These are phyloP conservation scores for Emericellopsis cladophorae DNA, from an alignment of 2,329 filamentous ascomycete genomes.

Conservation along the genomic window DNA sequence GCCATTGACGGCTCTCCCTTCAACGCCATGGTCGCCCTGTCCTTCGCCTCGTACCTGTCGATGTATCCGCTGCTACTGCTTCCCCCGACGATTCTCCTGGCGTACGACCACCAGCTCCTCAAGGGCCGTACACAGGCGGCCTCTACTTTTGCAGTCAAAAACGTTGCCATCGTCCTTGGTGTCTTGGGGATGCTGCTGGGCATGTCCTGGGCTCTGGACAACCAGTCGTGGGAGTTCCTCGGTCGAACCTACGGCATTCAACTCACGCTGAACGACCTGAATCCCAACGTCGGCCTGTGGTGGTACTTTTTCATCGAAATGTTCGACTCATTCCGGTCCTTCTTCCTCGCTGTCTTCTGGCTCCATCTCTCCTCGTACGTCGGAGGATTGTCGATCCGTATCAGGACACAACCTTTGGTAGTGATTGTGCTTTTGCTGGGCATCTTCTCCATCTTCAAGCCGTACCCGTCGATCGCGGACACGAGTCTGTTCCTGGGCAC, in stretches of 20 bases:
- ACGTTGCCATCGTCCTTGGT: conserved; percentile 36
- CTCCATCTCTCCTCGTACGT: conserved; percentile 87
- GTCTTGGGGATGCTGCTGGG: conserved; percentile 51
- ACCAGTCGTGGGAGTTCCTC: conserved; percentile 76
- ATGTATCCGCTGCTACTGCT: conserved; percentile 85
- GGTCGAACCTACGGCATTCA: conserved; percentile 86
- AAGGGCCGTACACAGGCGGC: conserved; percentile 20
- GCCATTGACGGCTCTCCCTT: conserved; percentile 62
- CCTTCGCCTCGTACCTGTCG: conserved; percentile 80
- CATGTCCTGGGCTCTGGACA: conserved; percentile 62
- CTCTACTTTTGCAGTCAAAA: conserved; percentile 38
- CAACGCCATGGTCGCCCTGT: conserved; percentile 71
- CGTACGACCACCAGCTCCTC: conserved; percentile 51
- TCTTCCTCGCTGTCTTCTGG: conserved; percentile 98
- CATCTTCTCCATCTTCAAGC: conserved; percentile 90
- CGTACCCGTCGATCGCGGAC: conserved; percentile 88
- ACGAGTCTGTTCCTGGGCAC: conserved; percentile 75
- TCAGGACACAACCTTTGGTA: conserved; percentile 77
- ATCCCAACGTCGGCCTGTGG: conserved; percentile 92
- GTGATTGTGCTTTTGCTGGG: conserved; percentile 76
- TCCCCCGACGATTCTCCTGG: conserved; percentile 67
- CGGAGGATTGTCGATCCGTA: conserved; percentile 68
- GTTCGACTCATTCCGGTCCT: conserved; percentile 94
- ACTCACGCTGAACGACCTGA: conserved; percentile 79
- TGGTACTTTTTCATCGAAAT: conserved; percentile 99